These are phyloP conservation scores for Paralagenidium karlingii DNA, from an alignment of 352 stramenopile species.

Conservation along the genomic window DNA sequence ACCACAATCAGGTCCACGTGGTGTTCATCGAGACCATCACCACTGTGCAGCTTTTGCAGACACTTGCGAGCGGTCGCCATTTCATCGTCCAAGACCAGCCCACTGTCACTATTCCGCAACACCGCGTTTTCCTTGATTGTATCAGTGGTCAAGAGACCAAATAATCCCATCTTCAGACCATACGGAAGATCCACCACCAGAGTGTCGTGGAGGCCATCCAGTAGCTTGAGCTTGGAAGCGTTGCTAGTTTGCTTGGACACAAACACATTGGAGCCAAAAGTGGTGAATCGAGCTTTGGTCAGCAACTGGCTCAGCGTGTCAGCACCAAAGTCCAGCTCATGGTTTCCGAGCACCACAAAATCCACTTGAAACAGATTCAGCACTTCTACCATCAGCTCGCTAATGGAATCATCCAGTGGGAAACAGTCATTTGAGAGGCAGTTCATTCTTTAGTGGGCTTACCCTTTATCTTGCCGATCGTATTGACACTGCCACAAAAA, in stretches of 20 bases:
- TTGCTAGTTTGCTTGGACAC: background rate
- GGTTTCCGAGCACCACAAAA: constrained; percentile 61
- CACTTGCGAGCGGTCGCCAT: constrained; percentile 28
- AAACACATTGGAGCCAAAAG: constrained; percentile 37
- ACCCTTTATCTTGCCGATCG: constrained; percentile 61
- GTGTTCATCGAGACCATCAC: too few relatives aligned
- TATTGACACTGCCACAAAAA: constrained; percentile 57
- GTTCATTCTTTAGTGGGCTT: constrained; percentile 1
- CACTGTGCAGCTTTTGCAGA: constrained; percentile 23
- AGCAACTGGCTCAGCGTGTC: constrained; percentile 23
- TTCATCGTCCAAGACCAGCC: constrained; percentile 38
- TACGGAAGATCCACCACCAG: constrained; percentile 18
- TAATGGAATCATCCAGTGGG: constrained; percentile 6
- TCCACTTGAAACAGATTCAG: constrained; percentile 38
- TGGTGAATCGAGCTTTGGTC: constrained; percentile 20
- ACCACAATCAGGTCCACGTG: constrained; percentile 62
- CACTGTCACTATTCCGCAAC: too few relatives aligned
- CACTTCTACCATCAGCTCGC: constrained; percentile 50
- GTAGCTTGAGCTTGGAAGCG: constrained; percentile 8
- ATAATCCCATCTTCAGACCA: constrained; percentile 30
- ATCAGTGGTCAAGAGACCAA: constrained; percentile 39
- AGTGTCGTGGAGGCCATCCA: constrained; percentile 23
- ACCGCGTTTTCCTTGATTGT: constrained; percentile 35
- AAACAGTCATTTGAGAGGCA: too few relatives aligned
- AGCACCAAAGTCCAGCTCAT: constrained; percentile 65